Conservation (phyloP, 495 filamentous ascomycete genomes). For the Aspergillus egyptiacus region DNA sequence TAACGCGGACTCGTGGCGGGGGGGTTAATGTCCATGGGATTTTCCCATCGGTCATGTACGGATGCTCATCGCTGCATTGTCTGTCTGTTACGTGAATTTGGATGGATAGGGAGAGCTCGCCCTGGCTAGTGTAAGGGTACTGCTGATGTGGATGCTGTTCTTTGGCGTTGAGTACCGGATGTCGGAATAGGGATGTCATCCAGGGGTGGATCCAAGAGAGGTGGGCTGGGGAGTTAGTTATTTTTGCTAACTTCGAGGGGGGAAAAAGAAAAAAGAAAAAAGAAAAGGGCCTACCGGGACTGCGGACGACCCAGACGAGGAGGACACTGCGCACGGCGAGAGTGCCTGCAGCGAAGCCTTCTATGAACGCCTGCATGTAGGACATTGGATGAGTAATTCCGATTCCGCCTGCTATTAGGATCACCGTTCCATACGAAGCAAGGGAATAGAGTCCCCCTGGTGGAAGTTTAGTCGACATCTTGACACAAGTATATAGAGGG, state of each 20-base stretch:
- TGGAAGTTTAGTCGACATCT: neutral
- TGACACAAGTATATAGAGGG: neutral
- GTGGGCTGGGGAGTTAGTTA: conserved; percentile 26
- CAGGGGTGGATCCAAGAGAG: conserved; percentile 42
- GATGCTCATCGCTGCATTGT: conserved; percentile 25
- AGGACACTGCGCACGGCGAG: conserved; percentile 39
- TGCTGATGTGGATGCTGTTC: conserved; percentile 29
- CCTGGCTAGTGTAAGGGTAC: conserved; percentile 8
- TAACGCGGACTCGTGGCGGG: conserved; percentile 27
- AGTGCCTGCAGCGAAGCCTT: conserved; percentile 33
- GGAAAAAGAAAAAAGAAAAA: too few relatives aligned
- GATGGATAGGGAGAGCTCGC: conserved; percentile 32
- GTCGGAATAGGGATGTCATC: conserved; percentile 35
- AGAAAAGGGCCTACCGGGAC: conserved; percentile 30
- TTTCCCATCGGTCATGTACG: conserved; percentile 18
- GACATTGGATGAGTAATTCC: conserved; percentile 56
- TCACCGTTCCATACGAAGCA: conserved; percentile 47
- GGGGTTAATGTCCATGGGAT: conserved; percentile 31
- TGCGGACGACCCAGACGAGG: conserved; percentile 40
- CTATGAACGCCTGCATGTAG: conserved; percentile 46
- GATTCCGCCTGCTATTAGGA: conserved; percentile 53
- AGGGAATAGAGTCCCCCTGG: conserved; percentile 45
- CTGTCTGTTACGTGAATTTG: conserved; percentile 31
- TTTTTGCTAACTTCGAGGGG: neutral
- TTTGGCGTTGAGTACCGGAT: conserved; percentile 28